Conservation (phyloP, 257 asterid genomes). For the Nicotiana noctiflora region DNA sequence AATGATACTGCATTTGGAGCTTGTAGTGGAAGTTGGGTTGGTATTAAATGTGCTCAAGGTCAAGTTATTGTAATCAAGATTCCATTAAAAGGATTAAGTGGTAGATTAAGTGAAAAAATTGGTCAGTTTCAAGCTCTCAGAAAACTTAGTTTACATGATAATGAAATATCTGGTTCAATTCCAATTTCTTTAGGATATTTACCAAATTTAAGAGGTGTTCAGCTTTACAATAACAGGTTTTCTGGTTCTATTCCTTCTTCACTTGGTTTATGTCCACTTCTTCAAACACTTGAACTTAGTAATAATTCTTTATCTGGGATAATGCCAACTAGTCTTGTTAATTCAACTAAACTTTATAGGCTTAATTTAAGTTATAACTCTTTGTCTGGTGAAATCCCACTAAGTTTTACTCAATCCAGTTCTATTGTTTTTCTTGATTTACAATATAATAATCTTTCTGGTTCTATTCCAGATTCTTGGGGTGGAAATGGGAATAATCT, state of each 20-base stretch:
- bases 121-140: conserved; percentile 80
- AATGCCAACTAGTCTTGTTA: conserved; percentile 46
- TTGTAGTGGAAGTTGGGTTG: conserved; percentile 84
- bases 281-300: conserved; percentile 76
- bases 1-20: conserved; percentile 75
- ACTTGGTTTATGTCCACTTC: conserved; percentile 56
- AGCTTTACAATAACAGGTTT: conserved; percentile 67
- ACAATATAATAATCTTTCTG: conserved; percentile 54
- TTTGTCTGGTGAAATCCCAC: conserved; percentile 62
- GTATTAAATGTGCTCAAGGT: conserved; percentile 90
- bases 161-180: conserved; percentile 54
- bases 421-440: conserved; percentile 54
- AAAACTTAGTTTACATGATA: conserved; percentile 86
- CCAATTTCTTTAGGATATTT: conserved; percentile 64
- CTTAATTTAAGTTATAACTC: conserved; percentile 62
- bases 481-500: conserved; percentile 31
- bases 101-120: conserved; percentile 55
- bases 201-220: conserved; percentile 80
- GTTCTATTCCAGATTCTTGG: conserved; percentile 60
- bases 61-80: conserved; percentile 90
- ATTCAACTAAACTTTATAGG: conserved; percentile 70
- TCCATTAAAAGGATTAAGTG: conserved; percentile 79
- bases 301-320: conserved; percentile 63
- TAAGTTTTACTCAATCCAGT: conserved; percentile 34
- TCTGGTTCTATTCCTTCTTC: conserved; percentile 79